A percentile compares a stretch with the other conserved stretches of the same genome.
Evolutionary conservation across 805 yeast species (phyloP).

Genomic region (Kodamaea laetipori): DNA sequence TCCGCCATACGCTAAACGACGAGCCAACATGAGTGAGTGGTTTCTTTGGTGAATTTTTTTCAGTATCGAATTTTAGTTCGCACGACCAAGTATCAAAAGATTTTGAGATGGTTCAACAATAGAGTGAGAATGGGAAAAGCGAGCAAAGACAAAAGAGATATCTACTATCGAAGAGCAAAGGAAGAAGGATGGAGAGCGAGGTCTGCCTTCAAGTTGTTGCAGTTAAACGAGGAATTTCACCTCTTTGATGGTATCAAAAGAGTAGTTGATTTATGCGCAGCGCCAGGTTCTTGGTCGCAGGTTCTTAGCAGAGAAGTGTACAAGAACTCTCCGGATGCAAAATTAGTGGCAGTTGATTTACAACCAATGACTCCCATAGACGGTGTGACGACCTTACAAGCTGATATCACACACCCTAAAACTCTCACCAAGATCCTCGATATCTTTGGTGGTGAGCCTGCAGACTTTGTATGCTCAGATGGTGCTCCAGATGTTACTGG

Average conservation of each 20-base stretch:
- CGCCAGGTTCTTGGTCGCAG: constrained; percentile 99
- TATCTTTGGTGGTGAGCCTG: constrained; percentile 86
- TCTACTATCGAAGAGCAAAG: constrained; percentile 90
- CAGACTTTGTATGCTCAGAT: constrained; percentile 94
- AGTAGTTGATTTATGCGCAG: constrained; percentile 97
- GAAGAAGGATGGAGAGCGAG: constrained; percentile 98
- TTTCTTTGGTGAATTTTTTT: constrained; percentile 9
- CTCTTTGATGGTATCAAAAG: constrained; percentile 70
- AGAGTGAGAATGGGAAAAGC: constrained; percentile 75
- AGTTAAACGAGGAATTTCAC: constrained; percentile 86
- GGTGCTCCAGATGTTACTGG: constrained; percentile 99
- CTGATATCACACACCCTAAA: constrained; percentile 95
- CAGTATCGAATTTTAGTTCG: not conserved
- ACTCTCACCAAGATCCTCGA: constrained; percentile 76
- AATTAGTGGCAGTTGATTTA: constrained; percentile 90
- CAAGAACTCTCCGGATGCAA: constrained; percentile 50
- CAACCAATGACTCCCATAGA: constrained; percentile 98
- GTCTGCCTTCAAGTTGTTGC: constrained; percentile 91
- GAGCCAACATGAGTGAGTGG: constrained; percentile 9
- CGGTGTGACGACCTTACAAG: constrained; percentile 87
- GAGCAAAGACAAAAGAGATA: constrained; percentile 91
- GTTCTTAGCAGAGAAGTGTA: constrained; percentile 76
- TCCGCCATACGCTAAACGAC: constrained; percentile 4
- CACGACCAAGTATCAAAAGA: constrained; percentile 12
- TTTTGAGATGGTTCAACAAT: constrained; percentile 3